phyloP scores from a whole-genome alignment of 2,329 filamentous ascomycete species.

The Ophiostoma tasmaniense region DNA sequence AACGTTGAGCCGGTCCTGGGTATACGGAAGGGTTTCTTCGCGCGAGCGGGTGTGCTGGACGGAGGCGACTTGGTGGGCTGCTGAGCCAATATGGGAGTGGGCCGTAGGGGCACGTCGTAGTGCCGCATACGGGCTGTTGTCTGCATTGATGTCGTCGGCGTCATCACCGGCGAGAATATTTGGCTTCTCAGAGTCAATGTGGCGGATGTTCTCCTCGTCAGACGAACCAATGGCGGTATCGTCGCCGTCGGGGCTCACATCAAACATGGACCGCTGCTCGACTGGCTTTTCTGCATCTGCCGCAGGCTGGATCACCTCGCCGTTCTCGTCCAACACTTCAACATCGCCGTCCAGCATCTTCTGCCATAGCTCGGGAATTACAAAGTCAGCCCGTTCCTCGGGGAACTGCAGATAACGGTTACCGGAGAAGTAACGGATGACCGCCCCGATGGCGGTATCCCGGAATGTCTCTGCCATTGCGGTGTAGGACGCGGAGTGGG shows the following conservation, averaged over 20 bases:
- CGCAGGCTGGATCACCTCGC: slow-evolving; percentile 44
- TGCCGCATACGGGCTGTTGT: slow-evolving; percentile 19
- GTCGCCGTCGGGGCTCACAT: not conserved
- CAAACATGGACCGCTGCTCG: slow-evolving; percentile 11
- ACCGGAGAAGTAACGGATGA: slow-evolving; percentile 25
- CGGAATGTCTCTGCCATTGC: slow-evolving; percentile 17
- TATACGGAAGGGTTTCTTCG: slow-evolving; percentile 24
- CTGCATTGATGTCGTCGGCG: not conserved
- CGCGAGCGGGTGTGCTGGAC: slow-evolving; percentile 22
- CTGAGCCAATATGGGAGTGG: not conserved
- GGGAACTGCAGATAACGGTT: slow-evolving; percentile 44
- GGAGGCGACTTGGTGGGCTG: not conserved
- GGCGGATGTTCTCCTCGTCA: slow-evolving; percentile 22
- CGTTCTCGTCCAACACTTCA: slow-evolving; percentile 43
- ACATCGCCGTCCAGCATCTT: slow-evolving; percentile 69
- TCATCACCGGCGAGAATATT: not conserved
- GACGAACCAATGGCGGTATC: not conserved
- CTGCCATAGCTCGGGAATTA: slow-evolving; percentile 54
- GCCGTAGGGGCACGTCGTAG: slow-evolving; percentile 13
- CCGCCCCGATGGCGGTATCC: slow-evolving; percentile 24
- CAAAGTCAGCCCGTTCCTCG: slow-evolving; percentile 60
- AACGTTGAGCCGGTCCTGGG: slow-evolving; percentile 22
- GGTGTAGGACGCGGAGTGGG: not conserved
- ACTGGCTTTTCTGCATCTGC: slow-evolving; percentile 34
- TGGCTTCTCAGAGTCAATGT: not conserved